Evolutionary conservation across 73 alveolate genomes (phyloP), one percentile per base, ranked within the genome.

Genomic region (Blepharisma stoltei): DNA sequence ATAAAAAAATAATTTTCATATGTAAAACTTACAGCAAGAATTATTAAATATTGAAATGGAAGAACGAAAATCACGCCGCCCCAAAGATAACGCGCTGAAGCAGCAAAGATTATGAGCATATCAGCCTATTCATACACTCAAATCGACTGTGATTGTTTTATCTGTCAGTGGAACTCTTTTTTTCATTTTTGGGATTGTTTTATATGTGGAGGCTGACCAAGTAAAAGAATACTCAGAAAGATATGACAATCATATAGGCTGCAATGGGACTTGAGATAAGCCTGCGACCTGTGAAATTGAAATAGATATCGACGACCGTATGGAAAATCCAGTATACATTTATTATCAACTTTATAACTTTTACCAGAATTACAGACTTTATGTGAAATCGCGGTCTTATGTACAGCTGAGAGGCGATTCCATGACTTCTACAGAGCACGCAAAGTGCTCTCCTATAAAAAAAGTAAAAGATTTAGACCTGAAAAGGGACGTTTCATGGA

Each of bases 51-150:
- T 32, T 32, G 41, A 88, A 71, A 89, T 84, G 55, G 91, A 87
- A 55, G 89, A 91, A 83, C 69, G 83, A 85, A 60, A 89, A 55
- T 85, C 73, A 73, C 91, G 85, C 69, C 68, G 78, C 70, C 86
- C 92, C 55, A 88, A 80, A 81, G 73, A 83, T 52, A 87, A 89
- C 78, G 60, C 87, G 44, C 90, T 92, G 54, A 83, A 88, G 85
- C 94, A 92, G 81, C 93, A 92, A 76, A 89, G 86, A 21, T 88
- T 92, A 6, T 93, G 93, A 1, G 98, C 97, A 0, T 93, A 95
- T 94, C 76, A 94, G 73, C 98, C 98, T 27, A 89, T 88, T 37
- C 98, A 96, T 5, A 87, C 97, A 11, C 70, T 88, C 68, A 54
- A 79, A 46, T 85, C 95, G n/a, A 82, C 93, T 9, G 55, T 71